phyloP scores from a whole-genome alignment of 306 rosid species.

The Dicorynia guianensis region DNA sequence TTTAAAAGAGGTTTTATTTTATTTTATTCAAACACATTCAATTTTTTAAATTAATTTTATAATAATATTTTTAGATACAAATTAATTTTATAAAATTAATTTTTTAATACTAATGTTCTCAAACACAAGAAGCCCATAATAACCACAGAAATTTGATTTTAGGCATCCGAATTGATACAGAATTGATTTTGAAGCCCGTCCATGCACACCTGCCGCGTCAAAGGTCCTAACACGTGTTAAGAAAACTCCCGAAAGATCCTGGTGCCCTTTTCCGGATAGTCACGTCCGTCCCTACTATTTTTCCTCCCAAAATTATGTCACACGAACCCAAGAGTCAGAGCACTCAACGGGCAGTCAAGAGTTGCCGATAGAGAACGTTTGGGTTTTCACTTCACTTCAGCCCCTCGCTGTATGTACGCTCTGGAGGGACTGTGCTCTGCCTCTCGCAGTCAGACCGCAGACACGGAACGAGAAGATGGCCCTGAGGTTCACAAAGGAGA shows the following conservation, averaged over 20 bases:
- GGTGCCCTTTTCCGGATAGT: background rate
- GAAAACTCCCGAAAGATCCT: constrained; percentile 49
- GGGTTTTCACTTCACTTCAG: background rate
- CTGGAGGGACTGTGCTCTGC: constrained; percentile 44
- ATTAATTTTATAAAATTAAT: too few species aligned
- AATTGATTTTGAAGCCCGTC: too few species aligned
- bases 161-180: too few species aligned
- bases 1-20: too few species aligned
- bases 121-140: too few species aligned
- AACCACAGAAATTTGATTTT: too few species aligned
- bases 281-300: background rate
- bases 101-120: too few species aligned
- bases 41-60: too few species aligned
- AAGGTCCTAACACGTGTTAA: constrained; percentile 39
- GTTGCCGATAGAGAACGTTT: constrained; percentile 30
- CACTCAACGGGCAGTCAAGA: constrained; percentile 56
- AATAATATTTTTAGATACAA: too few species aligned
- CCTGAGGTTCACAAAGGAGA: constrained; percentile 46
- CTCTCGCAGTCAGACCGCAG: constrained; percentile 58
- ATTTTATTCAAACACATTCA: too few species aligned
- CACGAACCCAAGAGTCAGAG: background rate
- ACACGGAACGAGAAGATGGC: constrained; percentile 45
- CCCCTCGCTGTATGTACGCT: constrained; percentile 17
- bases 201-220: too few species aligned
- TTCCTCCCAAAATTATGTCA: background rate